Evolutionary conservation across 2,329 filamentous ascomycete genomes (phyloP).

Genomic region (Aspergillus fijiensis): DNA sequence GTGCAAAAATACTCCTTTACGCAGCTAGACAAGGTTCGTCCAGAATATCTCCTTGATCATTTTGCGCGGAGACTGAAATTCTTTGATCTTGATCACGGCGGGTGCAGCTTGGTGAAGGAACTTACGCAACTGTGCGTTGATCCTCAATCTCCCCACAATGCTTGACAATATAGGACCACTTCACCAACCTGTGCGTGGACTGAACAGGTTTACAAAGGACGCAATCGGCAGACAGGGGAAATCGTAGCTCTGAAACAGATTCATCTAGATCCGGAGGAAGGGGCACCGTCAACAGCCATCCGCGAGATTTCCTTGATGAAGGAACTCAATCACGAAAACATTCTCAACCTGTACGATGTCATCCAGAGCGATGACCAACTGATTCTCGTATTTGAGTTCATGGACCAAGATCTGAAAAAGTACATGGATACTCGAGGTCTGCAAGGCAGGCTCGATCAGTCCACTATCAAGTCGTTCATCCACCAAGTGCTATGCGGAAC

Average conservation of each 20-base stretch:
- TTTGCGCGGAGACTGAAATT: too few species aligned
- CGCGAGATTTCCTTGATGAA: constrained; percentile 99
- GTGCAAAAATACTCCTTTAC: too few species aligned
- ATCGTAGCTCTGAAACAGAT: constrained; percentile 19
- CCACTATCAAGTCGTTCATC: constrained; percentile 97
- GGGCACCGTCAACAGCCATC: constrained; percentile 93
- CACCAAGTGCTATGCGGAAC: constrained; percentile 92
- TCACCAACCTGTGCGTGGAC: constrained; percentile 8
- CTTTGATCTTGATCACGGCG: too few species aligned
- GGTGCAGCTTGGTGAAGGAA: constrained; percentile 17
- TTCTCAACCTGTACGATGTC: constrained; percentile 93
- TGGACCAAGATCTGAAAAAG: constrained; percentile 96
- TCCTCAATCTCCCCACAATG: neutral
- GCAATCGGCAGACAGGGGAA: constrained; percentile 16
- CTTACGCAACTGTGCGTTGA: constrained; percentile 16
- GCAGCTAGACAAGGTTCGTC: too few species aligned
- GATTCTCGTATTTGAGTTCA: constrained; percentile 98
- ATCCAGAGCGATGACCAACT: constrained; percentile 99
- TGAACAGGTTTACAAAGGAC: constrained; percentile 19
- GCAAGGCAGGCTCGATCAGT: constrained; percentile 78
- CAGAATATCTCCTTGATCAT: too few species aligned
- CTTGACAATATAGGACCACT: neutral
- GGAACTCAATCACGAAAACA: constrained; percentile 97
- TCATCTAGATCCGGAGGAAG: constrained; percentile 65
- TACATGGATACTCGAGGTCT: constrained; percentile 96